These are phyloP conservation scores for Trichomonas gallinae DNA, from an alignment of 208 protist genomes.

Conservation along the genomic window DNA sequence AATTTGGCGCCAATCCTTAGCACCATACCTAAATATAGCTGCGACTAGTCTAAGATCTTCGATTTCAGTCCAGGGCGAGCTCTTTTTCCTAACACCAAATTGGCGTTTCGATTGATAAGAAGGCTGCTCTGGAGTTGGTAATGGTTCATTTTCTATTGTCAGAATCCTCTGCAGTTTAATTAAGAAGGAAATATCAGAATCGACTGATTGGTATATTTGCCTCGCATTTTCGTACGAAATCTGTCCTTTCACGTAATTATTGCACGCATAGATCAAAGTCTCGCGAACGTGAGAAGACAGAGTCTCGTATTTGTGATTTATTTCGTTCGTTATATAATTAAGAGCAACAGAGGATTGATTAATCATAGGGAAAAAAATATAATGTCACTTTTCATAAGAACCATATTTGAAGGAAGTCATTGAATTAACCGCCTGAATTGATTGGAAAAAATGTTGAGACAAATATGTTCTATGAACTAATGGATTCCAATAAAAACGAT, in stretches of 20 bases:
- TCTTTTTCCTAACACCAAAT: background rate
- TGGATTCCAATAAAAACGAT: too few species aligned
- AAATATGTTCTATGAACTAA: too few species aligned
- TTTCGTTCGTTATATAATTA: background rate
- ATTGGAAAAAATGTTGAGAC: background rate
- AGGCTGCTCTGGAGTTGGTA: background rate
- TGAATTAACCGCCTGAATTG: background rate
- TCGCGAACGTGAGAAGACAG: background rate
- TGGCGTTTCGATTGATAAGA: background rate
- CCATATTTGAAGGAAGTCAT: background rate
- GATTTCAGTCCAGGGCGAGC: background rate
- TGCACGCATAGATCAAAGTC: background rate
- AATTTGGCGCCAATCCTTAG: background rate
- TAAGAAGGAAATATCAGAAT: background rate
- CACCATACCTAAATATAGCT: background rate
- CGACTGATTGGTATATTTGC: background rate
- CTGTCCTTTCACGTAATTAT: background rate
- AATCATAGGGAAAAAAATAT: background rate
- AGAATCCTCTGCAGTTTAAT: background rate
- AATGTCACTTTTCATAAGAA: background rate
- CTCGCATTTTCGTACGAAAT: background rate
- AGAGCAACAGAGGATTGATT: background rate
- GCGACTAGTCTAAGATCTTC: background rate
- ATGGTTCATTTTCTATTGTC: background rate
- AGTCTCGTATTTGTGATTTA: background rate